Base-by-base conservation (phyloP, 2,329 filamentous ascomycete species). In the Fusarium sp. region DNA sequence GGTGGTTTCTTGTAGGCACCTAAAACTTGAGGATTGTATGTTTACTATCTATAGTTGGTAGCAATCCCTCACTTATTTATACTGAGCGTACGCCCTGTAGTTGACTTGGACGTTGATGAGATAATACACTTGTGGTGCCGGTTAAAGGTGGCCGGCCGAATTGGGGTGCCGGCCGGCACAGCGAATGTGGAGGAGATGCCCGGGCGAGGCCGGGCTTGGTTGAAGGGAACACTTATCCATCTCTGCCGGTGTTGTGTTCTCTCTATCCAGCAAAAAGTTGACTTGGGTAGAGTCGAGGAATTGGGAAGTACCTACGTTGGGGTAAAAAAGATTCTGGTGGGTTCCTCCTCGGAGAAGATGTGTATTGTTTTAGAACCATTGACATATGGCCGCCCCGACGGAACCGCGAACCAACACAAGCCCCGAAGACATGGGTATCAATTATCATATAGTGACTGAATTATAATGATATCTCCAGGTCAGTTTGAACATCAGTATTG, bases 121-220 rank as follows among this genome's bases (percentile, higher is more conserved):
- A 50, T 52, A 63, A 58, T 47, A 42, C 54, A 23, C 16, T 63
- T 12, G 11, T 47, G 61, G 60, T 49, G 54, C 63, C 37, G 60
- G 60, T 53, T 20, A 28, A 26, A 31, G 37, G 42, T 59, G 60
- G 11, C 60, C 28, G 60, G 11, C 60, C 28, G 54, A 54, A 65
- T 44, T 24, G 39, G 47, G 54, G 49, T 65, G 53, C 61, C 60
- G 63, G 55, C 28, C 43, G 60, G 61, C 63, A 66, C 48, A 49
- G 54, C 61, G 61, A 66, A 46, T 54, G 61, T 49, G 54, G 63
- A 23, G 62, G 31, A 47, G 38, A 24, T 23, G 24, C 57, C 29
- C 59, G 44, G 35, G 62, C 43, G 33, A 31, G 28, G 37, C 42
- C 53, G 53, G 57, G 49, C 21, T 33, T 21, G 18, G 10, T 33